Conservation (phyloP, 2,329 filamentous ascomycete genomes). For the Knoxdaviesia proteae region DNA sequence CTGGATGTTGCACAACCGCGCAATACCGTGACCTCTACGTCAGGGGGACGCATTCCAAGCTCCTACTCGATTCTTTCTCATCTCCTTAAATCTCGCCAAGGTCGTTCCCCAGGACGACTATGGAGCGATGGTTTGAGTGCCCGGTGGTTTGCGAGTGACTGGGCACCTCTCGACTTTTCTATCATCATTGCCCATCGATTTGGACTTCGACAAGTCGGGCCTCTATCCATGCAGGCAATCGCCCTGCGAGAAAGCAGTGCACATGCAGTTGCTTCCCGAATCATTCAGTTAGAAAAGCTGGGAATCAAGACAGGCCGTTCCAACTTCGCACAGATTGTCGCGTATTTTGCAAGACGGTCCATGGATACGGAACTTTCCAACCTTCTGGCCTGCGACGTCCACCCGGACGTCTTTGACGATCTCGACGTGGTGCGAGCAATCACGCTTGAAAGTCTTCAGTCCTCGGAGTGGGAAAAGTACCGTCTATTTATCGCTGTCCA, state of each 20-base stretch:
- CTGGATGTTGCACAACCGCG: too few relatives aligned
- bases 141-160: constrained; percentile 55
- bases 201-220: constrained; percentile 51
- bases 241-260: constrained; percentile 40
- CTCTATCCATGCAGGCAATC: constrained; percentile 57
- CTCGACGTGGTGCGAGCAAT: constrained; percentile 17
- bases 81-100: too few relatives aligned
- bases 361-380: constrained; percentile 26
- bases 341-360: constrained; percentile 37
- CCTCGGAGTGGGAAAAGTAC: constrained; percentile 18
- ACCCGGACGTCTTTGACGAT: constrained; percentile 34
- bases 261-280: constrained; percentile 31
- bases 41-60: too few relatives aligned
- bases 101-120: not conserved
- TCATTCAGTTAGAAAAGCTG: constrained; percentile 37
- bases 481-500: constrained; percentile 23
- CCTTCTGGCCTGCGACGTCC: constrained; percentile 27
- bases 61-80: too few relatives aligned
- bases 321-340: constrained; percentile 43
- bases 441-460: constrained; percentile 11
- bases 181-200: constrained; percentile 50
- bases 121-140: constrained; percentile 52
- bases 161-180: constrained; percentile 51
- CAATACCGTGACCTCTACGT: too few relatives aligned
- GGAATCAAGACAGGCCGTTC: constrained; percentile 42